These are phyloP conservation scores for Turnera subulata DNA, from an alignment of 345 rosid species.

Conservation along the genomic window DNA sequence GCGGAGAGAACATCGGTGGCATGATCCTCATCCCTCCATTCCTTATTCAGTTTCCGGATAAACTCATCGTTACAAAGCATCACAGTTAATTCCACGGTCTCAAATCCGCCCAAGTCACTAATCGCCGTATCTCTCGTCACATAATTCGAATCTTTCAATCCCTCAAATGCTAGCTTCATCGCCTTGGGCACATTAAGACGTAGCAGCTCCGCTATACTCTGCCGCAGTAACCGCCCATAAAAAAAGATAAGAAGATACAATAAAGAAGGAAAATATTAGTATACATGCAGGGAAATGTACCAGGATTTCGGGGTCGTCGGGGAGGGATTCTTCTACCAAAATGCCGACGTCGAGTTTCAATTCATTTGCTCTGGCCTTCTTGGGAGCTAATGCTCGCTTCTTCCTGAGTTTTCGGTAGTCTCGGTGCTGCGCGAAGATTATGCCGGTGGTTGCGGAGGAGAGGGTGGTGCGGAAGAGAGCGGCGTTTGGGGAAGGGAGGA, in stretches of 20 bases:
- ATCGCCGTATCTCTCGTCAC: constrained; percentile 74
- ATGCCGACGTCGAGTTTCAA: constrained; percentile 75
- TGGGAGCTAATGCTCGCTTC: constrained; percentile 23
- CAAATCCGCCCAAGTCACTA: constrained; percentile 59
- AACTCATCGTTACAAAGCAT: constrained; percentile 85
- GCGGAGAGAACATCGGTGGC: constrained; percentile 96
- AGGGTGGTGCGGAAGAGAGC: constrained; percentile 19
- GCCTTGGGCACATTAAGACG: constrained; percentile 81
- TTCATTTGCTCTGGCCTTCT: constrained; percentile 50
- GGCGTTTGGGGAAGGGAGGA: constrained; percentile 10
- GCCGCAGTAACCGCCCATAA: background rate
- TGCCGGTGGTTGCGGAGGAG: background rate
- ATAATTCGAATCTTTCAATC: constrained; percentile 49
- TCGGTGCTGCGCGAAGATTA: constrained; percentile 46
- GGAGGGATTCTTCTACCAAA: constrained; percentile 78
- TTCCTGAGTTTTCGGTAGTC: constrained; percentile 61
- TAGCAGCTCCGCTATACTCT: constrained; percentile 89
- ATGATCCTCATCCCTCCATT: constrained; percentile 94
- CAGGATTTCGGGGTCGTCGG: constrained; percentile 79
- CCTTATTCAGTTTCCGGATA: constrained; percentile 77
- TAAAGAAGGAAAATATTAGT: background rate
- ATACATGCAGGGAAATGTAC: constrained; percentile 17
- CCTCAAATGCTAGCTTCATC: constrained; percentile 71
- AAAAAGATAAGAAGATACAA: background rate
- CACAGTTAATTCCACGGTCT: constrained; percentile 70